phyloP scores from a whole-genome alignment of 345 rosid species.

The Syzygium aqueum region DNA sequence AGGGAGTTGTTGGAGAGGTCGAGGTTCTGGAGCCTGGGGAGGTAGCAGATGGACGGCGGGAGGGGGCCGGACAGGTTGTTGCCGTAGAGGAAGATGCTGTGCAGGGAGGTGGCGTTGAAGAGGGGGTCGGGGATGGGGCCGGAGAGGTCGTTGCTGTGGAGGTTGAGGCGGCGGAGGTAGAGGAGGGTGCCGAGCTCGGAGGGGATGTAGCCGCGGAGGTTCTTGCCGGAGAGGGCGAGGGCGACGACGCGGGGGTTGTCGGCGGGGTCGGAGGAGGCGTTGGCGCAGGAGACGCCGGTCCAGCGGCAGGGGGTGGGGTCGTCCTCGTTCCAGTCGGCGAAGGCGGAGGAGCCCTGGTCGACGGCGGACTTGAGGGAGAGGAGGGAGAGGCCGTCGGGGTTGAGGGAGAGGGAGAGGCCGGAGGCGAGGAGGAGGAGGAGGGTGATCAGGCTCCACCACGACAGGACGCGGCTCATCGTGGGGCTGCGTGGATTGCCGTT shows the following conservation, averaged over 20 bases:
- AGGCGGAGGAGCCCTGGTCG: constrained; percentile 29
- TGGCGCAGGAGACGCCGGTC: constrained; percentile 85
- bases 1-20: constrained; percentile 79
- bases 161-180: constrained; percentile 81
- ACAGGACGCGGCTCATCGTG: neutral
- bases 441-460: constrained; percentile 7
- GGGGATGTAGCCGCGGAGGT: constrained; percentile 81
- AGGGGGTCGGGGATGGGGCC: constrained; percentile 78
- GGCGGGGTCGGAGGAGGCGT: constrained; percentile 44
- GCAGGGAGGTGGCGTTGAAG: constrained; percentile 89
- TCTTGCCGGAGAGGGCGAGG: constrained; percentile 54
- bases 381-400: constrained; percentile 85
- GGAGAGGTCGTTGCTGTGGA: constrained; percentile 56
- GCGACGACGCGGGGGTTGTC: constrained; percentile 64
- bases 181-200: constrained; percentile 77
- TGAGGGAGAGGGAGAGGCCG: constrained; percentile 28
- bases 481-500: neutral
- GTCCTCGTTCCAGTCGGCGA: constrained; percentile 78
- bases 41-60: constrained; percentile 69
- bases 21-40: constrained; percentile 76
- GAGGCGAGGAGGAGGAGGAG: constrained; percentile 7
- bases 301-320: constrained; percentile 80
- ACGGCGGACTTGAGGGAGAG: constrained; percentile 89
- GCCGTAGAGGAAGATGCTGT: constrained; percentile 61
- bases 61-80: constrained; percentile 79